Evolutionary conservation across 441 rosid species (phyloP).

Genomic region (Codiaeum variegatum): DNA sequence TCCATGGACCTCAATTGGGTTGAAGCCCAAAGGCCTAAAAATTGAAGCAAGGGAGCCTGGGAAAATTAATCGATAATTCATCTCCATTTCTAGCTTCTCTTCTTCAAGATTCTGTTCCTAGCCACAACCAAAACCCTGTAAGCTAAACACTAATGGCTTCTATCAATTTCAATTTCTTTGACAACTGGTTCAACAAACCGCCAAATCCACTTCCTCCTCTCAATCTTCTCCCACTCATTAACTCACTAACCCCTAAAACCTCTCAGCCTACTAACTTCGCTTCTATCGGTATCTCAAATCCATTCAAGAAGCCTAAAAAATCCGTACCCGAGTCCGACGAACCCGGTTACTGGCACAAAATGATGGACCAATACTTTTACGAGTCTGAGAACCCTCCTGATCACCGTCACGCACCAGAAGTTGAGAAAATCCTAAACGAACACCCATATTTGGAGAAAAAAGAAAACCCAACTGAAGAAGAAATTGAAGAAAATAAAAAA

Average conservation of each 20-base stretch:
- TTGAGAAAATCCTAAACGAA: slow-evolving; percentile 53
- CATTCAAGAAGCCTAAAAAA: slow-evolving; percentile 27
- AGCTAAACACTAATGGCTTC: slow-evolving; percentile 47
- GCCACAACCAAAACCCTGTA: not conserved
- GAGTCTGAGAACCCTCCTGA: slow-evolving; percentile 75
- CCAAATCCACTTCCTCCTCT: slow-evolving; percentile 52
- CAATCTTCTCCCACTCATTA: slow-evolving; percentile 37
- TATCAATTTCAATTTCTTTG: slow-evolving; percentile 69
- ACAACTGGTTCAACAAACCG: slow-evolving; percentile 75
- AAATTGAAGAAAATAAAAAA: slow-evolving; percentile 56
- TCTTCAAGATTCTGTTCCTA: not conserved
- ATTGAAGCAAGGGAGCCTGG: too few species aligned
- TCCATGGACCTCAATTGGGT: too few species aligned
- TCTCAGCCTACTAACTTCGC: slow-evolving; percentile 45
- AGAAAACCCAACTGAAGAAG: slow-evolving; percentile 64
- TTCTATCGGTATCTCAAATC: slow-evolving; percentile 39
- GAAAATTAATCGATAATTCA: too few species aligned
- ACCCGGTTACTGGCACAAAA: slow-evolving; percentile 38
- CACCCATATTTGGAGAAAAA: slow-evolving; percentile 56
- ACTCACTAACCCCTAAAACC: slow-evolving; percentile 29
- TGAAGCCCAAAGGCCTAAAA: too few species aligned
- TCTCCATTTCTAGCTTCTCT: slow-evolving; percentile 8
- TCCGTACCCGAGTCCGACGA: slow-evolving; percentile 31
- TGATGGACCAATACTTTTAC: slow-evolving; percentile 65
- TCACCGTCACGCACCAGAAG: slow-evolving; percentile 68